Base-by-base conservation (phyloP, 1,284 basidiomycete species). In the Fistulinella staudtii region DNA sequence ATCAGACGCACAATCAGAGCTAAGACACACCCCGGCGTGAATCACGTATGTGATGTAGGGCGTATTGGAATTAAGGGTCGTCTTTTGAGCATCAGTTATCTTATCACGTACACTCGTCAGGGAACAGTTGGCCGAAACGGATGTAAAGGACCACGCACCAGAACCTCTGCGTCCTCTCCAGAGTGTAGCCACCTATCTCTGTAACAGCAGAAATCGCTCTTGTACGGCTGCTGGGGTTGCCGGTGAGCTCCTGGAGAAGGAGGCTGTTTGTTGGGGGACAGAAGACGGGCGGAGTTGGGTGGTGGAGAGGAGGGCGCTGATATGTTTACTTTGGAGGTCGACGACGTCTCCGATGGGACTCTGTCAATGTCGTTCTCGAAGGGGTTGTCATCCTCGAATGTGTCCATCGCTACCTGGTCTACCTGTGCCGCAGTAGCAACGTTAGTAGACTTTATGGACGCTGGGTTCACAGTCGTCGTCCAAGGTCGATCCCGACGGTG, bases 51-150 rank as follows among this genome's bases (percentile, higher is more conserved):
- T 85, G 64, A 99, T 99, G 63, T 96, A 99, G 8, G 88, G 84
- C 10, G 91, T 86, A 45, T 77, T 81, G 17, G 91, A 79, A 57
- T 90, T 90, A 46, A 92, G 79, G 10, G 84, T 81, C 13, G 93
- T 97, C 80, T 99, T 99, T 70, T 90, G 83, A 4, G 95, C 95
- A 64, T 99, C 95, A 36, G 85, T 76, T 57, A 98, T 95, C 91
- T 92, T 60, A 49, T 65, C 61, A 43, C 36, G 41, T 36, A 29
- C 23, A 33, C 30, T 42, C 46, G 3, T 64, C 36, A 63, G 48
- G 4, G 24, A 36, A 37, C 30, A 15, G 46, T 8, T 15, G 21
- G 25, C 25, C 20, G 17, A 15, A 35, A 34, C 20, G n/a, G n/a
- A 39, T 35, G 1, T 9, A 42, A 48, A 33, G 44, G 27, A 18